Evolutionary conservation across 345 rosid species (phyloP), one percentile per base, ranked within the genome.

Genomic region (Eucalyptus paniculata): DNA sequence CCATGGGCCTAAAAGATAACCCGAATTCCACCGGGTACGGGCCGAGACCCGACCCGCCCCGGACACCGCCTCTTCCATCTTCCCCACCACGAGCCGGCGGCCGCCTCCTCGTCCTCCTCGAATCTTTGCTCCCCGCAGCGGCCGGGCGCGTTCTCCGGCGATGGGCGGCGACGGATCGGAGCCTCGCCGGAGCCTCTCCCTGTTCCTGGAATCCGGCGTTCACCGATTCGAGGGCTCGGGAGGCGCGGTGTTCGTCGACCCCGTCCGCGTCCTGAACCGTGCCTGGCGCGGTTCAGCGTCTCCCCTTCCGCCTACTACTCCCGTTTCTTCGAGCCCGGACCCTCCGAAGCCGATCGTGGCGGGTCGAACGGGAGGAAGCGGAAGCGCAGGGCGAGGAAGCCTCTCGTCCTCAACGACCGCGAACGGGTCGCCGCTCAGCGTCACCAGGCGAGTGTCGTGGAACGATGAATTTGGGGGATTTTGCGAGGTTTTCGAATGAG

Each of bases 231-330:
- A 87, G 13, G 87, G 87, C 37, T 92, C 93, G 8, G 87, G 58
- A 53, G 58, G 91, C 56, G 93, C 92, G 90, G 92, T 93, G 50
- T 96, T 96, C 90, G 34, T 96, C 34, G 97, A 96, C 90, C 94
- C 99, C 47, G 97, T 97, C 89, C 96, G 97, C 9, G 89, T 94
- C 21, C 91, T 94, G 51, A 96, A 94, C 90, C 94, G 95, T 42
- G 95, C 95, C 94, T 95, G 86, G 50, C 93, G 17, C 94, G 95
- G 51, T 96, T 94, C 88, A 92, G 88, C 91, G 87, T 95, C 91
- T 96, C 96, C 47, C 94, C 97, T 19, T 94, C 96, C 65, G 90
- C 92, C 42, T 96, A 97, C 93, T 96, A 97, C 90, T 92, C 97
- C 88, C 99, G 99, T 28, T 95, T 90, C 95, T 95, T 97, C 91